phyloP scores from a whole-genome alignment of 108 stramenopile species.

The Cyclostephanos tholiformis region DNA sequence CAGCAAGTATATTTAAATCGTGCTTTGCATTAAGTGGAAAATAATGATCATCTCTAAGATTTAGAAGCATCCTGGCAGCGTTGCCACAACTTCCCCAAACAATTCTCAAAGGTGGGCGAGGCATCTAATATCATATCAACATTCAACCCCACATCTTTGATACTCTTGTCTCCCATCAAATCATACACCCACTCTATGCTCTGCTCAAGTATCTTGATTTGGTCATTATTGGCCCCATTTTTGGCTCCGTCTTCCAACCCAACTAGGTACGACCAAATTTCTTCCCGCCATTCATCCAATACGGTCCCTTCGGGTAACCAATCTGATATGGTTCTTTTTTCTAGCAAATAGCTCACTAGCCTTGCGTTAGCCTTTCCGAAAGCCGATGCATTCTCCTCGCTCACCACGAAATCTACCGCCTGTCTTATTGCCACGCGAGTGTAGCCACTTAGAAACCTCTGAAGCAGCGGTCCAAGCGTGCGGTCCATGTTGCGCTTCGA shows the following conservation, averaged over 20 bases:
- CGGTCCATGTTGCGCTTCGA: conserved; percentile 62
- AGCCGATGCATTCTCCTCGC: conserved; percentile 52
- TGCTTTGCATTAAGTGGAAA: neutral
- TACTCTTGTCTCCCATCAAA: conserved; percentile 49
- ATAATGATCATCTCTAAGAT: conserved; percentile 1
- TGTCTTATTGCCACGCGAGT: conserved; percentile 62
- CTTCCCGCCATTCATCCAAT: conserved; percentile 45
- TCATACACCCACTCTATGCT: conserved; percentile 50
- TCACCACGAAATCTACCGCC: conserved; percentile 63
- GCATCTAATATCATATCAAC: conserved; percentile 42
- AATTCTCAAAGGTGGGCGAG: conserved; percentile 47
- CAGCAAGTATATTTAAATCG: too few species aligned
- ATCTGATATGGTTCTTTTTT: conserved; percentile 42
- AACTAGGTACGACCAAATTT: conserved; percentile 46
- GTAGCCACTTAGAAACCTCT: conserved; percentile 59
- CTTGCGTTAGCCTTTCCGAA: conserved; percentile 63
- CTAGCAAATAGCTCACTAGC: conserved; percentile 55
- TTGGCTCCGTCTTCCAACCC: conserved; percentile 28
- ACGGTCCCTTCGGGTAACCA: conserved; percentile 47
- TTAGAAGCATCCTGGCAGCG: conserved; percentile 32
- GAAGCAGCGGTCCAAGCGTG: conserved; percentile 61
- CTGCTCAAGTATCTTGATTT: conserved; percentile 38
- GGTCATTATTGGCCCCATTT: conserved; percentile 28
- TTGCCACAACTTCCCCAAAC: conserved; percentile 38
- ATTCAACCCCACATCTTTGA: conserved; percentile 43